Conservation (phyloP, 2,329 filamentous ascomycete species). For the Epichloe scottii region DNA sequence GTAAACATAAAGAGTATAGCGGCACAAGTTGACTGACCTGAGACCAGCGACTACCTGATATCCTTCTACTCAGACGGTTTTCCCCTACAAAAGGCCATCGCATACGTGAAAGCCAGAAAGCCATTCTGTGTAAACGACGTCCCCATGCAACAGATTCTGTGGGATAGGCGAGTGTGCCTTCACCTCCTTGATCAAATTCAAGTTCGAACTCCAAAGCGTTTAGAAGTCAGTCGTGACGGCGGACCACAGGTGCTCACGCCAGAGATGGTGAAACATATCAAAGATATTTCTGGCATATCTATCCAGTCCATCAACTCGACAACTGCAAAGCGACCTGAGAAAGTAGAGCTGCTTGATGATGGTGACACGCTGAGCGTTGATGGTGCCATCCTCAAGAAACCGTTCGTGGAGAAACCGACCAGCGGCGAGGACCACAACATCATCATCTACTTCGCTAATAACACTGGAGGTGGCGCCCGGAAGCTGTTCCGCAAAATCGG, state of each 20-base stretch:
- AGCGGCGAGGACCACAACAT: constrained; percentile 98
- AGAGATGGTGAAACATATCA: constrained; percentile 69
- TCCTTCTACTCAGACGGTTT: constrained; percentile 98
- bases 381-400: constrained; percentile 69
- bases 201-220: constrained; percentile 74
- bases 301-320: constrained; percentile 58
- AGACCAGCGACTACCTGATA: constrained; percentile 69
- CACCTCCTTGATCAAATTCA: constrained; percentile 78
- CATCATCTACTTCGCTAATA: constrained; percentile 88
- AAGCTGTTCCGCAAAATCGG: constrained; percentile 94
- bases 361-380: constrained; percentile 83
- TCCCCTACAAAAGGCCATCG: constrained; percentile 90
- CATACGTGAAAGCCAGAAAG: constrained; percentile 83
- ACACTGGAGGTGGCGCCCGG: constrained; percentile 75
- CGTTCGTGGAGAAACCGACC: constrained; percentile 97
- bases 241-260: constrained; percentile 67
- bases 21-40: constrained; percentile 9
- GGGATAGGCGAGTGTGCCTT: constrained; percentile 87
- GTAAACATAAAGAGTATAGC: constrained; percentile 23
- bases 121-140: constrained; percentile 97
- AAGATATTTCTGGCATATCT: constrained; percentile 64
- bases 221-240: constrained; percentile 89
- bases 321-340: constrained; percentile 50
- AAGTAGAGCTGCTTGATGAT: constrained; percentile 78
- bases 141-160: constrained; percentile 92